Base-by-base conservation (phyloP, 1,284 basidiomycete genomes). In the Ceratobasidium sp. region DNA sequence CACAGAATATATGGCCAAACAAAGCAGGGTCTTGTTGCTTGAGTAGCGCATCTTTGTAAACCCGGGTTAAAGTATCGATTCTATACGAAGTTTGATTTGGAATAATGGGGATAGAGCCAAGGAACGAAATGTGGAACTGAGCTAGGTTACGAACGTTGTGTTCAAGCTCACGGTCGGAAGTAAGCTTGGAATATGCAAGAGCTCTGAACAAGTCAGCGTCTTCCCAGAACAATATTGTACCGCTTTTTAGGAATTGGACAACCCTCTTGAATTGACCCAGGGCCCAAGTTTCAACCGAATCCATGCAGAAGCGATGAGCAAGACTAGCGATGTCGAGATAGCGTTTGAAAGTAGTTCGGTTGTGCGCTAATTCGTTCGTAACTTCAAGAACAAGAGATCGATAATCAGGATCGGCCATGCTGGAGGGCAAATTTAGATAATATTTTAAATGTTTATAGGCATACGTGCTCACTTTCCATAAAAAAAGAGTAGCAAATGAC, bases 321-420 rank as follows among this genome's bases (percentile, higher is more conserved):
- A 66, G 31, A 31, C 48, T 31, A 8, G 49, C 64, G 22, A 66
- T 66, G 24, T 66, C 34, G 14, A 66, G 64, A n/a, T 66, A 54
- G n/a, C 64, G 64, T n/a, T 19, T 29, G 13, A 66, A 49, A 11
- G 29, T 11, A 11, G n/a, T 11, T 1, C 8, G 31, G 37, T 11
- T 37, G n/a, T 39, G 49, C 2, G 29, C n/a, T 6, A n/a, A 31
- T 39, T 54, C 48, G 16, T 41, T 34, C 13, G 14, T 24, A 39
- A 49, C 49, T 19, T 41, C 64, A 22, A 39, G 19, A 27, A 54
- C 13, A n/a, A 66, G 22, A 1, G 29, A 14, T 13, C 14, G 24
- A 16, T 66, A 66, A 2, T 66, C 48, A 22, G 48, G 49, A 39
- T 66, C 34, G 16, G 64, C 22, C 19, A 37, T 19, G 5, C 64